Evolutionary conservation across 495 filamentous ascomycete species (phyloP), one percentile per base, ranked within the genome.

Genomic region (Articulospora tetracladia): DNA sequence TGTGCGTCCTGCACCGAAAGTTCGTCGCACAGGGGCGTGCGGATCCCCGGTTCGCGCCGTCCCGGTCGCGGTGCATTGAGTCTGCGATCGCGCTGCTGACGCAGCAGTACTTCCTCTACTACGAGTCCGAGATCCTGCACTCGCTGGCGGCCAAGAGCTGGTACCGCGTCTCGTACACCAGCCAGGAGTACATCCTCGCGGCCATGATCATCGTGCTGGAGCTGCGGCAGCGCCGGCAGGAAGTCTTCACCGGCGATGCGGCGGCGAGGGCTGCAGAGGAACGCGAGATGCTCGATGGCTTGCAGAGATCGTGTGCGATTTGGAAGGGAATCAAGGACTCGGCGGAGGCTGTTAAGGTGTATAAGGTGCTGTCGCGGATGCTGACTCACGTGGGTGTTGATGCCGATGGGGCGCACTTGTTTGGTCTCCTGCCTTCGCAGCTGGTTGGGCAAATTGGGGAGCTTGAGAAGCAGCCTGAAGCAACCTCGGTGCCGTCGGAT

Each of bases 191-290:
- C 63, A 73, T 95, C n/a, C 84, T 94, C 19, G 90, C 92, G 1
- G 87, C 90, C 1, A 96, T 96, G 89, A 85, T 96, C 54, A 77
- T 98, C 25, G 85, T 84, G 63, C 74, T 95, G 41, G 91, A 94
- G 61, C 74, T 97, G 26, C 74, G 78, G 59, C 76, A 75, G 65
- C 17, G 64, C 30, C 50, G 49, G 24, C 26, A 34, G 10, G 46
- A 39, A 11, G 28, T 23, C 7, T 30, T 20, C 1, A 23, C 53
- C 7, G 15, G n/a, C 7, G 46, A 36, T 17, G 4, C 22, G 6
- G 34, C 24, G 13, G n/a, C n/a, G 11, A 17, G 19, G 47, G 48
- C 27, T 49, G 34, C 36, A 41, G 25, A 54, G 15, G n/a, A 62
- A 26, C 8, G 17, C 12, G 36, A 57, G 12, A 57, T 59, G 10